These are phyloP conservation scores for Starmerella floricola DNA, from an alignment of 805 yeast species.

Conservation along the genomic window DNA sequence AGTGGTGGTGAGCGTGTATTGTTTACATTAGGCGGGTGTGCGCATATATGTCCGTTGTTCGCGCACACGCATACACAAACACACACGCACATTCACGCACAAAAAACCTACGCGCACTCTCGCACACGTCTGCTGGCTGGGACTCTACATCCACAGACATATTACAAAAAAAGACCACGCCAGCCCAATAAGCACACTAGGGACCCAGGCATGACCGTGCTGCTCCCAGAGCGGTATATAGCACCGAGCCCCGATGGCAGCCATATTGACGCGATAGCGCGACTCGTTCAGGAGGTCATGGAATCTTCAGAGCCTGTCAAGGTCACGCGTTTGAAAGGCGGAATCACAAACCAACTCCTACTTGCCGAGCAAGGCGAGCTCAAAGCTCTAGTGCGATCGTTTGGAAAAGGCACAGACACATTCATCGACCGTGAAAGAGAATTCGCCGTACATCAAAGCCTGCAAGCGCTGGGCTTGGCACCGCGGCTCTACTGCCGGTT, in stretches of 20 bases:
- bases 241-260: conserved; percentile 2
- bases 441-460: conserved; percentile 53
- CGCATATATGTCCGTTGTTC: too few relatives aligned
- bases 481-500: conserved; percentile 58
- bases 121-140: too few relatives aligned
- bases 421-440: conserved; percentile 67
- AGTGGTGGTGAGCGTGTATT: too few relatives aligned
- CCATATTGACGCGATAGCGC: conserved; percentile 5
- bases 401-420: conserved; percentile 60
- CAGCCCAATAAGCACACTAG: too few relatives aligned
- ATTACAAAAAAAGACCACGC: too few relatives aligned
- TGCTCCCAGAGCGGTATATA: conserved; percentile 9
- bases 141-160: too few relatives aligned
- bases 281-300: conserved; percentile 11
- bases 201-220: conserved; percentile 5
- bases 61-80: too few relatives aligned
- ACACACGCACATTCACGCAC: too few relatives aligned
- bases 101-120: too few relatives aligned
- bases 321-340: conserved; percentile 28
- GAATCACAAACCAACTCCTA: conserved; percentile 31
- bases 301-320: conserved; percentile 6
- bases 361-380: conserved; percentile 21
- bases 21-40: too few relatives aligned
- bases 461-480: conserved; percentile 49
- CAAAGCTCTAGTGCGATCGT: conserved; percentile 46